A percentile compares a stretch with the other conserved stretches of the same genome.
phyloP scores from a whole-genome alignment of 495 filamentous ascomycete species.

The Talaromyces liani region DNA sequence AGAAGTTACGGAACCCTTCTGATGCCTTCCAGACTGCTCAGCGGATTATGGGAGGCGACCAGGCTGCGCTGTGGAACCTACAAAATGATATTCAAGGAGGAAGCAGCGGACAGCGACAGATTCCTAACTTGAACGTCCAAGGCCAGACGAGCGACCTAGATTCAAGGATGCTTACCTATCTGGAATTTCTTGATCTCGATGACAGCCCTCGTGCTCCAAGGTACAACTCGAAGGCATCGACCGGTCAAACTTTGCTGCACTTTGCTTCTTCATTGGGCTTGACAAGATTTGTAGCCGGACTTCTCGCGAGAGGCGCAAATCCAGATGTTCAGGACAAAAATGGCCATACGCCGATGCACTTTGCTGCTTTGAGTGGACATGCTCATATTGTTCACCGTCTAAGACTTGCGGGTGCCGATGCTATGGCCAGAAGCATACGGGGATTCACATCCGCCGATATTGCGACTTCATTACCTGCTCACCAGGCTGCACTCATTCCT shows the following conservation, averaged over 20 bases:
- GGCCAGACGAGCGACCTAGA: slow-evolving; percentile 54
- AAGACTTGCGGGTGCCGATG: slow-evolving; percentile 64
- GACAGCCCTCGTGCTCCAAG: slow-evolving; percentile 59
- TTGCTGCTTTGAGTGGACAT: slow-evolving; percentile 72
- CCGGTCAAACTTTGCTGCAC: slow-evolving; percentile 78
- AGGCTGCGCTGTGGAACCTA: slow-evolving; percentile 34
- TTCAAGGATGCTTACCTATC: slow-evolving; percentile 58
- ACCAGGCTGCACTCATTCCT: slow-evolving; percentile 47
- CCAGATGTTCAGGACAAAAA: slow-evolving; percentile 68
- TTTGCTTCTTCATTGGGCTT: slow-evolving; percentile 70
- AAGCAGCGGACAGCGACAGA: slow-evolving; percentile 35
- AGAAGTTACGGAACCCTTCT: slow-evolving; percentile 40
- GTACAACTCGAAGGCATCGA: slow-evolving; percentile 54
- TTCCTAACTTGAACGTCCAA: slow-evolving; percentile 34
- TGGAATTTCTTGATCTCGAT: slow-evolving; percentile 73
- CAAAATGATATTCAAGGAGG: slow-evolving; percentile 39
- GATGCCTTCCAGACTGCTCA: slow-evolving; percentile 44
- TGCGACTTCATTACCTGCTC: slow-evolving; percentile 51
- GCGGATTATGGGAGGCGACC: slow-evolving; percentile 43
- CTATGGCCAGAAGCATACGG: slow-evolving; percentile 59
- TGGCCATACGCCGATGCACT: slow-evolving; percentile 77
- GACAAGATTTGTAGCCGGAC: slow-evolving; percentile 68
- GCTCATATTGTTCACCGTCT: slow-evolving; percentile 69
- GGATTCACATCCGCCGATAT: slow-evolving; percentile 70
- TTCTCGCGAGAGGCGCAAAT: slow-evolving; percentile 73